phyloP scores from a whole-genome alignment of 1,284 basidiomycete species.

The Rhodotorula sp. region DNA sequence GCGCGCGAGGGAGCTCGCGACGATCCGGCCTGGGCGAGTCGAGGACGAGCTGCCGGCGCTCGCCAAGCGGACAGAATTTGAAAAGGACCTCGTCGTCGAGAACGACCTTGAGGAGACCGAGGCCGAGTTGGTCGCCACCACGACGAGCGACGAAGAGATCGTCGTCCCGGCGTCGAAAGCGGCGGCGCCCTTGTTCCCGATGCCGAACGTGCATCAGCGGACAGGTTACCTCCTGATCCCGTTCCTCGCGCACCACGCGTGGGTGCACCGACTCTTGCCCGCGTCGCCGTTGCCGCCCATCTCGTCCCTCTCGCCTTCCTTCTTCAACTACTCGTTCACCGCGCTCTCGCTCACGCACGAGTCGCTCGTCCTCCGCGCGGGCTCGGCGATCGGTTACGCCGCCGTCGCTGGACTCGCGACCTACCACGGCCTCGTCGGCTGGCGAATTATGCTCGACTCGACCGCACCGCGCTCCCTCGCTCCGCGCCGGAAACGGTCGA shows the following conservation, averaged over 20 bases:
- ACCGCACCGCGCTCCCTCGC: constrained; percentile 28
- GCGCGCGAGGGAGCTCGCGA: constrained; percentile 8
- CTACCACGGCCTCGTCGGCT: constrained; percentile 41
- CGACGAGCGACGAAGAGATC: constrained; percentile 16
- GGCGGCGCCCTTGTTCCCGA: background rate
- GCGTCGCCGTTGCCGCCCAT: constrained; percentile 24
- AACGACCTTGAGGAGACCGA: constrained; percentile 19
- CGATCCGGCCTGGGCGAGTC: background rate
- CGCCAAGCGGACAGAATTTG: background rate
- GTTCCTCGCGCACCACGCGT: constrained; percentile 34
- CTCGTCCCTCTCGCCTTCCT: constrained; percentile 39
- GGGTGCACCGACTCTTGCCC: constrained; percentile 42
- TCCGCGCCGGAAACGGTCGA: constrained; percentile 9
- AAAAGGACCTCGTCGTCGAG: constrained; percentile 16
- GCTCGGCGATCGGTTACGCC: constrained; percentile 29
- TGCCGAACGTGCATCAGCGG: constrained; percentile 28
- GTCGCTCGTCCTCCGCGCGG: constrained; percentile 13
- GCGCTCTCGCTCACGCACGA: constrained; percentile 33
- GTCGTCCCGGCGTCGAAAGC: constrained; percentile 13
- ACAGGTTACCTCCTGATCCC: constrained; percentile 43
- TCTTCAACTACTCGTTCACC: constrained; percentile 42
- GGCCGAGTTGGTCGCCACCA: constrained; percentile 14
- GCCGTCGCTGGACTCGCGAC: constrained; percentile 23
- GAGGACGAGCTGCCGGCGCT: background rate
- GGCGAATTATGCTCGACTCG: constrained; percentile 25